These are phyloP conservation scores for Fusarium nisikadoi DNA, from an alignment of 2,329 filamentous ascomycete genomes.

Conservation along the genomic window DNA sequence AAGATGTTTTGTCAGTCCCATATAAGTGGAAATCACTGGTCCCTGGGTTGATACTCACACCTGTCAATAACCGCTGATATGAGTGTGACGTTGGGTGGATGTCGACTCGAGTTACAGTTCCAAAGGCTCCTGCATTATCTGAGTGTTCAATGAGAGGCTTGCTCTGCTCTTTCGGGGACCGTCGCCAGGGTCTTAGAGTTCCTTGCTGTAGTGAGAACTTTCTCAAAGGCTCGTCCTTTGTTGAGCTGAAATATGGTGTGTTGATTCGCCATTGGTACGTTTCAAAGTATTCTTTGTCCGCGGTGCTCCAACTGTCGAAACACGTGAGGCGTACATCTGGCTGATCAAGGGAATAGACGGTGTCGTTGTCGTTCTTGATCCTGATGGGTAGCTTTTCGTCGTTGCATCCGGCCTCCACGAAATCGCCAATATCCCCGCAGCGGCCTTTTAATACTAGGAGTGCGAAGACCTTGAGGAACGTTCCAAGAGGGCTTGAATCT, in stretches of 20 bases:
- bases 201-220: neutral
- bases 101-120: neutral
- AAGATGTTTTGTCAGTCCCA: too few relatives aligned
- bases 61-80: neutral
- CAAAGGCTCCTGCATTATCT: neutral
- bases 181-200: neutral
- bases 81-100: neutral
- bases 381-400: neutral
- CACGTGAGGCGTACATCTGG: neutral
- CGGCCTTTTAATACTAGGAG: neutral
- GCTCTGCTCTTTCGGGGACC: neutral
- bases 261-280: neutral
- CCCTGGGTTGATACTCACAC: neutral
- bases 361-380: too few relatives aligned
- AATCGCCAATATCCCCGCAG: neutral
- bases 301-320: neutral
- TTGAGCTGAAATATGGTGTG: neutral
- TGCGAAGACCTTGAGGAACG: neutral
- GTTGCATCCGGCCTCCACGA: neutral
- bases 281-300: neutral
- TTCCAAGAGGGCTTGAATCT: neutral
- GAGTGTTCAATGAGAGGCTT: neutral
- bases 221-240: neutral
- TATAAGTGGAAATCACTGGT: too few relatives aligned
- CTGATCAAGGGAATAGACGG: neutral